Evolutionary conservation across 169 alveolate genomes (phyloP), one percentile per base, ranked within the genome.

Genomic region (Eimeria falciformis): DNA sequence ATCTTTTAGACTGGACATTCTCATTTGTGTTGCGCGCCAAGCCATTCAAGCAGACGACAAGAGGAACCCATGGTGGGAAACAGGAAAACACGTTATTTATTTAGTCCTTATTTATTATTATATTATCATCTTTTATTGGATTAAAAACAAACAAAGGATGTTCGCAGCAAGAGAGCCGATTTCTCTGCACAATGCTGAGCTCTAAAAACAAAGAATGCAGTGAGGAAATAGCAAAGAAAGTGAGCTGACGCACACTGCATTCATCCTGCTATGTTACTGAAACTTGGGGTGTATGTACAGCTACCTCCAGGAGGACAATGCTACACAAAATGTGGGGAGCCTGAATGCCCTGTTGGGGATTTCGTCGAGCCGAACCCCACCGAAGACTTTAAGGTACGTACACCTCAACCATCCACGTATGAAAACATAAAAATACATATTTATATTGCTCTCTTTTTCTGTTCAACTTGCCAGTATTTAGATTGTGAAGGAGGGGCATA

Each of bases 401-500:
- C n/a, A n/a, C n/a, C n/a, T n/a, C n/a, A n/a, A n/a, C n/a, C n/a
- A n/a, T n/a, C n/a, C n/a, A n/a, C n/a, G n/a, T n/a, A n/a, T n/a
- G n/a, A n/a, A n/a, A n/a, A n/a, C n/a, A n/a, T n/a, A n/a, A n/a
- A n/a, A n/a, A n/a, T n/a, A n/a, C n/a, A n/a, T n/a, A n/a, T n/a
- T n/a, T n/a, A 9, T 50, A 7, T 50, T 50, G 7, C 14, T 50
- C 14, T 14, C 14, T 50, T 50, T 50, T 50, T 50, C 14, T 9
- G 14, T 50, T 50, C 58, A 50, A 50, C 58, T 50, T 50, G 7
- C 9, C 71, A 58, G 71, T 58, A 58, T 58, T 5, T 58, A 27
- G 71, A 58, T 21, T 58, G 71, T 27, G 71, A 58, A n/a, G 71
- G 71, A 58, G 71, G 71, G 27, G 71, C 71, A 14, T 58, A 58